Conservation (phyloP, 2,329 filamentous ascomycete genomes). For the Colletotrichum lindemuthianum region DNA sequence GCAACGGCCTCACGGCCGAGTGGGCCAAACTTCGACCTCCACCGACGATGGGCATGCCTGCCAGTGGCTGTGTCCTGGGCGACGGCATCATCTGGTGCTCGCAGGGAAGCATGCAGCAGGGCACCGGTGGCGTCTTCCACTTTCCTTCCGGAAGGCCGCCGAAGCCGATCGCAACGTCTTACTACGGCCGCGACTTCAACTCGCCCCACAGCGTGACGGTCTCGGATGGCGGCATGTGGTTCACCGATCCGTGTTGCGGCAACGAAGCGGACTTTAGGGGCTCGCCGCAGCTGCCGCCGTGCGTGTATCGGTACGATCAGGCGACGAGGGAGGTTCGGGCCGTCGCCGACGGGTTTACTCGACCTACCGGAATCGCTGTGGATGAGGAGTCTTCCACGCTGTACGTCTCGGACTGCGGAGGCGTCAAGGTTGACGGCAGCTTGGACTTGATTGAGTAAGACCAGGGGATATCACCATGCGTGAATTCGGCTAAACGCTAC, state of each 20-base stretch:
- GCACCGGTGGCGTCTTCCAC: constrained; percentile 34
- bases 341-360: constrained; percentile 57
- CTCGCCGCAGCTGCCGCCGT: constrained; percentile 55
- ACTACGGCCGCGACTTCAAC: constrained; percentile 58
- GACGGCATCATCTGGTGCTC: constrained; percentile 54
- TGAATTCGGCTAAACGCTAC: background rate
- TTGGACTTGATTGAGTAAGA: constrained; percentile 37
- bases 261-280: constrained; percentile 56
- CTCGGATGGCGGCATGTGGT: constrained; percentile 57
- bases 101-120: constrained; percentile 45
- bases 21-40: constrained; percentile 57
- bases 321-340: constrained; percentile 53
- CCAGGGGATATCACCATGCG: background rate
- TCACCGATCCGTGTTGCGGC: constrained; percentile 58
- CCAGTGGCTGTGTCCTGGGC: constrained; percentile 53
- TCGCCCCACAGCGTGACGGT: constrained; percentile 55
- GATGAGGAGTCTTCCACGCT: constrained; percentile 49
- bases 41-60: constrained; percentile 54
- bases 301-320: constrained; percentile 59
- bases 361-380: constrained; percentile 54
- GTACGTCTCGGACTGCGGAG: constrained; percentile 55
- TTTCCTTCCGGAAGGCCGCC: constrained; percentile 40
- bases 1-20: constrained; percentile 44
- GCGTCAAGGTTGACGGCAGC: constrained; percentile 7
- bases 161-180: constrained; percentile 51